Evolutionary conservation across 2,329 filamentous ascomycete genomes (phyloP).

Genomic region (Cercospora nicotianae): DNA sequence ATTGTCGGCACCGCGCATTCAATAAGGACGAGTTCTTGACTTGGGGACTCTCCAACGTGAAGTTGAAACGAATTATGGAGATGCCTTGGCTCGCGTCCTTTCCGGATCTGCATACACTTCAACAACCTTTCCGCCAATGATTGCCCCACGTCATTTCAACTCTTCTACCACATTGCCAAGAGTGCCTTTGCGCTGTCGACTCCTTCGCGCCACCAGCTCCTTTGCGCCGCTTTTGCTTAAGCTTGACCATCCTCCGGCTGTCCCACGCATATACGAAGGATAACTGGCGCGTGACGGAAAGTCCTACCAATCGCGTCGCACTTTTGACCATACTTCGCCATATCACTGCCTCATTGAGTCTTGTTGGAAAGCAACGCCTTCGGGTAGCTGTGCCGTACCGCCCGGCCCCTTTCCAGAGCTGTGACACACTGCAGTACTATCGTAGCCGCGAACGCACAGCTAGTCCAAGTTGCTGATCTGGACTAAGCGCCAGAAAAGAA

Average conservation of each 20-base stretch:
- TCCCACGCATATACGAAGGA: not conserved
- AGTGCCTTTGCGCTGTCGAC: not conserved
- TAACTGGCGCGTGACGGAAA: not conserved
- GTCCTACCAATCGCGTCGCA: not conserved
- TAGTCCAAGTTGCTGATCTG: no score
- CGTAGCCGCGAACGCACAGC: no score
- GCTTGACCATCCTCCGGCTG: not conserved
- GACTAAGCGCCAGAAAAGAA: no score
- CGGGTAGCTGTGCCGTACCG: not conserved
- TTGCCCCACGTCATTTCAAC: no score
- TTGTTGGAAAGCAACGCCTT: not conserved
- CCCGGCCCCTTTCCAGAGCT: not conserved
- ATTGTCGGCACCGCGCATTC: no score
- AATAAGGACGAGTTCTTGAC: no score
- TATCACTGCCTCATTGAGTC: not conserved
- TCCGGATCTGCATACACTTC: no score
- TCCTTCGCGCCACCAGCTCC: not conserved
- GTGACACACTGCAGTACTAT: no score
- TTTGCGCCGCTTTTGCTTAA: not conserved
- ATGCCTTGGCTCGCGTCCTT: no score
- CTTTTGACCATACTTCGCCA: not conserved
- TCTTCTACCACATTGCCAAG: not conserved
- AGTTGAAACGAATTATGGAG: no score
- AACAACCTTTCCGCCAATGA: no score
- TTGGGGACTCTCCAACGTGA: no score